Evolutionary conservation across 192 early-diverging fungal genomes (phyloP).

Genomic region (Coemansia sp.): DNA sequence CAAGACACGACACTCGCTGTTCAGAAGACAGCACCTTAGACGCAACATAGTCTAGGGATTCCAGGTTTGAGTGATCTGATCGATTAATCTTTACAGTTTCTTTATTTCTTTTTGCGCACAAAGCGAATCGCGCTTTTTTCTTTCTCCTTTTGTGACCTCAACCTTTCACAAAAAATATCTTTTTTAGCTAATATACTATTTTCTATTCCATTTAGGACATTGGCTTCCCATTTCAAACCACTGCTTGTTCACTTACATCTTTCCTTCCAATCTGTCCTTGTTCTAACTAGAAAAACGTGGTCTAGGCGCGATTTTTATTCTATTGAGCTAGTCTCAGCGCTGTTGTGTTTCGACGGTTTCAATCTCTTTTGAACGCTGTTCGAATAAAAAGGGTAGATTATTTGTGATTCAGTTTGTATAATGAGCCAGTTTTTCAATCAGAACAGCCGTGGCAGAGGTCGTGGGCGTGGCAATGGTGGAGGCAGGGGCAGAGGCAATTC

Average conservation of each 20-base stretch:
- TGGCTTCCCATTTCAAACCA: not conserved
- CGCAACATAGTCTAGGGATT: not conserved
- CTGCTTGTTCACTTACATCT: not conserved
- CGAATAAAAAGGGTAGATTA: not conserved
- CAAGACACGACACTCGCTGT: conserved; percentile 1
- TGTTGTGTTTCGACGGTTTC: not conserved
- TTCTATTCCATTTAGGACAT: too few relatives aligned
- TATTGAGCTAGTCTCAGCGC: too few relatives aligned
- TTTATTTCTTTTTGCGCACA: not conserved
- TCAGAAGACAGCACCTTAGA: conserved; percentile 4
- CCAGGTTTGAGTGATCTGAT: not conserved
- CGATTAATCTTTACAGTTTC: not conserved
- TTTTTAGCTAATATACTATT: not conserved
- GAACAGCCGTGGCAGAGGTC: conserved; percentile 26
- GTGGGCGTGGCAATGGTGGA: conserved; percentile 36
- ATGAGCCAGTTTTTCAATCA: conserved; percentile 31
- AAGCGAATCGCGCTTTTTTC: conserved; percentile 2
- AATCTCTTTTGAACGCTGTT: not conserved
- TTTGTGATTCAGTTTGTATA: not conserved
- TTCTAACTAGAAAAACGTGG: not conserved
- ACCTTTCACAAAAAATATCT: not conserved
- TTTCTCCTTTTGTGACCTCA: not conserved
- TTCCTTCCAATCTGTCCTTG: not conserved
- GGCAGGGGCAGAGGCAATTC: conserved; percentile 22
- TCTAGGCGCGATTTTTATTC: too few relatives aligned